These are phyloP conservation scores for Vicia villosa DNA, from an alignment of 306 rosid genomes.

Conservation along the genomic window DNA sequence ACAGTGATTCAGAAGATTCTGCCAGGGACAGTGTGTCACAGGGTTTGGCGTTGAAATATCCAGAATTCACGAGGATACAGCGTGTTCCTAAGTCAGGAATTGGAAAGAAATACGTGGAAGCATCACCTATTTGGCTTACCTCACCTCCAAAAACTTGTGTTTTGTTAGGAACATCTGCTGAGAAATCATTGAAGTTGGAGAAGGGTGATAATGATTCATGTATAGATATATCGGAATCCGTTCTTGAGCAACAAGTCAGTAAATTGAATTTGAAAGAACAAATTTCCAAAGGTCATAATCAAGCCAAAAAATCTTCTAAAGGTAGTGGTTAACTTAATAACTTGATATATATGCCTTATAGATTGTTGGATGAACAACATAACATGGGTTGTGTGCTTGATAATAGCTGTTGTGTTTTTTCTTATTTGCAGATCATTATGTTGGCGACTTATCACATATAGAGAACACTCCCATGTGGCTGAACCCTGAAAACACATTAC, in stretches of 20 bases:
- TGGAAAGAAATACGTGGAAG: conserved; percentile 55
- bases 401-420: conserved; percentile 1
- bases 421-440: conserved; percentile 45
- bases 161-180: conserved; percentile 71
- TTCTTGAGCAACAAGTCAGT: conserved; percentile 31
- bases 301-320: conserved; percentile 42
- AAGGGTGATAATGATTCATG: conserved; percentile 35
- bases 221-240: conserved; percentile 11
- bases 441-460: conserved; percentile 36
- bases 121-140: conserved; percentile 73
- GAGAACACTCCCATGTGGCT: conserved; percentile 71
- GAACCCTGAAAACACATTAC: conserved; percentile 55
- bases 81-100: conserved; percentile 45
- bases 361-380: neutral
- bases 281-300: conserved; percentile 40
- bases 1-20: conserved; percentile 50
- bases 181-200: conserved; percentile 41
- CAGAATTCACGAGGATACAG: conserved; percentile 64
- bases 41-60: conserved; percentile 63
- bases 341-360: neutral
- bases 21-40: conserved; percentile 43
- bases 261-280: conserved; percentile 35
- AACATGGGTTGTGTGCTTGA: conserved; percentile 21
- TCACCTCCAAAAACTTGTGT: conserved; percentile 95
- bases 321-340: conserved; percentile 47